Percentiles rank a stretch among this genome's conserved stretches.
These are phyloP conservation scores for Zostera marina DNA, from an alignment of 116 monocot species.

Conservation along the genomic window DNA sequence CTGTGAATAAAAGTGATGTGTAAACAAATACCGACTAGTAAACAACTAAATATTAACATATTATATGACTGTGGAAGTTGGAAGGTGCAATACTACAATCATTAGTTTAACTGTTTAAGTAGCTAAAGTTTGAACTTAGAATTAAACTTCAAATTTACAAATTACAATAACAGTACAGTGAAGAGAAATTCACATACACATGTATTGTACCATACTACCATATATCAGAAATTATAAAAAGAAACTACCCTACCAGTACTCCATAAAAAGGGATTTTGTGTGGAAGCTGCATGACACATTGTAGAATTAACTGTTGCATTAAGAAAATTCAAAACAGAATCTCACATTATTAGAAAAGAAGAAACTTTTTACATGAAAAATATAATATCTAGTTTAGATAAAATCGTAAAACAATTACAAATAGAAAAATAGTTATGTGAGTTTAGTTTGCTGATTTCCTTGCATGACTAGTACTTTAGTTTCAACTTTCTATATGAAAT, in stretches of 20 bases:
- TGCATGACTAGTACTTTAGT: too few relatives aligned
- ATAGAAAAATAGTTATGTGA: too few relatives aligned
- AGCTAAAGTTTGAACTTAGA: not conserved
- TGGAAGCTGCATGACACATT: constrained; percentile 81
- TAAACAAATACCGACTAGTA: too few relatives aligned
- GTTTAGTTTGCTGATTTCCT: too few relatives aligned
- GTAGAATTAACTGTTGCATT: constrained; percentile 52
- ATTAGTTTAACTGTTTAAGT: not conserved
- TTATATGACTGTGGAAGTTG: too few relatives aligned
- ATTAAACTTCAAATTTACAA: too few relatives aligned
- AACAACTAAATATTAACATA: too few relatives aligned
- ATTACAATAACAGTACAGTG: constrained; percentile 2
- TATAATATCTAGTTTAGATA: too few relatives aligned
- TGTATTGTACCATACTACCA: not conserved
- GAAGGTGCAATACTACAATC: not conserved
- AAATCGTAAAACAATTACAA: too few relatives aligned
- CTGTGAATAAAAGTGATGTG: too few relatives aligned
- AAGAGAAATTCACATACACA: not conserved
- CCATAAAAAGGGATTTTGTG: constrained; percentile 88
- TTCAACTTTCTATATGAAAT: too few relatives aligned
- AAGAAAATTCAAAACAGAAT: constrained; percentile 7
- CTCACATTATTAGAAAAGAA: not conserved
- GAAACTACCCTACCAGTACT: constrained; percentile 55
- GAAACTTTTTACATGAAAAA: constrained; percentile 12
- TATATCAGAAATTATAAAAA: not conserved